Evolutionary conservation across 805 yeast genomes (phyloP), one percentile per base, ranked within the genome.

Genomic region (Teunomyces tritomae): DNA sequence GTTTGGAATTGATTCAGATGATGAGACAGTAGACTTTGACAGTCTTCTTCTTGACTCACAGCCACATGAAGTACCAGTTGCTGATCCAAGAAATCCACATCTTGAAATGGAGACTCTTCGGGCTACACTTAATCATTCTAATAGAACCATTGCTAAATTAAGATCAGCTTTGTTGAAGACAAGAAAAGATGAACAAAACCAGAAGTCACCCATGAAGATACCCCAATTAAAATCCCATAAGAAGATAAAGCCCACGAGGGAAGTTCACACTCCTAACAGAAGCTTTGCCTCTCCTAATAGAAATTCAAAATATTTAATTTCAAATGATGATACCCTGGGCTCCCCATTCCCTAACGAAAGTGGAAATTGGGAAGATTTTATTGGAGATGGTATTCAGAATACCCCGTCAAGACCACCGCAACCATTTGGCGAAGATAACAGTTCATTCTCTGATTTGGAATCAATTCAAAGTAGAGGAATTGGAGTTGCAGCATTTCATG

Each of bases 91-190:
- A 28, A 73, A 76, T 48, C 63, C 73, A 1, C 76, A 71, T 9
- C 65, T 86, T 37, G 89, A 86, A 57, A 68, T 79, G 2, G 91
- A 87, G 57, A 83, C 90, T 1, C 65, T 86, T 53, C 74, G 77
- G 52, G 76, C 85, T 0, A 83, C 87, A 20, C 71, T 88, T 54
- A 72, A 74, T 13, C 87, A 78, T 63, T 85, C 91, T 4, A 80
- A 84, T 56, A 73, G 76, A 50, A 77, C 82, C 2, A 82, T 87
- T 42, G 67, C 80, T n/a, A 83, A 77, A 55, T 71, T 86, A 51
- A 77, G 86, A 60, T 67, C 73, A 16, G 70, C 76, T 2, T 57
- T 80, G 8, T 59, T 78, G 49, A 80, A 78, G 58, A 63, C 68
- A 43, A 75, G 69, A 52, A 57, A 64, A 8, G 77, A 76, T 39